Base-by-base conservation (phyloP, 1,139 yeast species). In the Geotrichum macrosporum region DNA sequence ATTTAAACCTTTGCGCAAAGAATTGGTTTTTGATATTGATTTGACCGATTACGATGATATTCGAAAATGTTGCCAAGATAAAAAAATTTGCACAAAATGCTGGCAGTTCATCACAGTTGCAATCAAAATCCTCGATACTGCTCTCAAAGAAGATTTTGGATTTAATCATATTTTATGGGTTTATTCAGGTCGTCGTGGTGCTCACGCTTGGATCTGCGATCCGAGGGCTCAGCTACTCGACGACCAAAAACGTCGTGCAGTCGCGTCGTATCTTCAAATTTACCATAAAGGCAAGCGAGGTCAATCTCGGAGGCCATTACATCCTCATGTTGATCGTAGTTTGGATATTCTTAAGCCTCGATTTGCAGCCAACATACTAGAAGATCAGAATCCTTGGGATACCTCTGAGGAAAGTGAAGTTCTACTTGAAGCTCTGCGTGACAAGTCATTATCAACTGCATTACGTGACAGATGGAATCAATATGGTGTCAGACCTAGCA, bases 191-290 rank as follows among this genome's bases (percentile, higher is more conserved):
- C 82, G 99, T 72, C 84, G 99, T 75, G 99, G 99, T 65, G 96
- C 95, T 21, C 99, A 92, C 73, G 94, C 97, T 58, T 92, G 99
- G 99, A 76, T 92, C 21, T 85, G 96, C 65, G 98, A 94, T 63
- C 68, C 77, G 46, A 71, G 89, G 43, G 96, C 96, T 0, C 72
- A 96, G 48, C 62, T 66, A 2, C 68, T 92, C 54, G 85, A 78
- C 57, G 98, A 94, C 62, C 58, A 69, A 3, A 77, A 78, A 49
- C 76, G 99, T 57, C 74, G 83, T 55, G 80, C 95, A 1, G 76
- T 92, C 10, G 81, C 89, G 29, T 89, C 85, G 54, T 92, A 92
- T 62, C 67, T 94, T 60, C 94, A 86, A 58, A 81, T 89, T 32
- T 75, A 74, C 48, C 69, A 69, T 52, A 70, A 56, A 53, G 66